A percentile compares a stretch with the other conserved stretches of the same genome.
phyloP scores from a whole-genome alignment of 345 rosid genomes.

The Erucastrum elatum region DNA sequence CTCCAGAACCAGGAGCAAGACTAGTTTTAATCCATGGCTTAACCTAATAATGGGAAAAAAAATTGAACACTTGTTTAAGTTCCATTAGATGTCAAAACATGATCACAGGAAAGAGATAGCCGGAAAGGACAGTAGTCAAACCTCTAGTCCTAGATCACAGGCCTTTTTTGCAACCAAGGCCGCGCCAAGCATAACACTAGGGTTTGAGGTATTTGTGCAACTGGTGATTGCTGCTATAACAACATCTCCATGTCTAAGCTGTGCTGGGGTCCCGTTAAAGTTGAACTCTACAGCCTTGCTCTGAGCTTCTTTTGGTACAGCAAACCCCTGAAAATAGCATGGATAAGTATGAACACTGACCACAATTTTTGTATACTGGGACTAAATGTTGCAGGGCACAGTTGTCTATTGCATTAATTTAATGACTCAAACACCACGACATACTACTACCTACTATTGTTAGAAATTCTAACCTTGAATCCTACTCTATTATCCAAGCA shows the following conservation, averaged over 20 bases:
- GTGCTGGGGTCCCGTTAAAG: conserved; percentile 65
- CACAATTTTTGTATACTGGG: background rate
- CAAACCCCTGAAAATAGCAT: conserved; percentile 61
- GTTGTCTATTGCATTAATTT: background rate
- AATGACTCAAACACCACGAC: background rate
- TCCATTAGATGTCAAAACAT: conserved; percentile 1
- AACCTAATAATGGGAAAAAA: conserved; percentile 53
- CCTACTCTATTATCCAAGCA: conserved; percentile 90
- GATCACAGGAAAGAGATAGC: background rate
- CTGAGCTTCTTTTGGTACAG: conserved; percentile 79
- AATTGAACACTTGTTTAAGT: background rate
- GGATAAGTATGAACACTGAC: background rate
- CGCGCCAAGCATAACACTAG: conserved; percentile 96
- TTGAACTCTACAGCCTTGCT: conserved; percentile 62
- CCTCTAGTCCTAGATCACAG: conserved; percentile 84
- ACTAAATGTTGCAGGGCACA: background rate
- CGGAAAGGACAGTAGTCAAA: conserved; percentile 36
- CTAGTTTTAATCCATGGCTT: conserved; percentile 92
- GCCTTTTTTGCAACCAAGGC: conserved; percentile 95
- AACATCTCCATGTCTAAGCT: conserved; percentile 82
- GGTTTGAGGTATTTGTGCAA: conserved; percentile 97
- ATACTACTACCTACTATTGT: conserved; percentile 3
- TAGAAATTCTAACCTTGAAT: conserved; percentile 72
- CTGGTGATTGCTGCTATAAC: conserved; percentile 97
- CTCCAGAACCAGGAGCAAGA: conserved; percentile 97